Conservation (phyloP, 805 yeast species). For the Schwanniomyces vanrijiae region DNA sequence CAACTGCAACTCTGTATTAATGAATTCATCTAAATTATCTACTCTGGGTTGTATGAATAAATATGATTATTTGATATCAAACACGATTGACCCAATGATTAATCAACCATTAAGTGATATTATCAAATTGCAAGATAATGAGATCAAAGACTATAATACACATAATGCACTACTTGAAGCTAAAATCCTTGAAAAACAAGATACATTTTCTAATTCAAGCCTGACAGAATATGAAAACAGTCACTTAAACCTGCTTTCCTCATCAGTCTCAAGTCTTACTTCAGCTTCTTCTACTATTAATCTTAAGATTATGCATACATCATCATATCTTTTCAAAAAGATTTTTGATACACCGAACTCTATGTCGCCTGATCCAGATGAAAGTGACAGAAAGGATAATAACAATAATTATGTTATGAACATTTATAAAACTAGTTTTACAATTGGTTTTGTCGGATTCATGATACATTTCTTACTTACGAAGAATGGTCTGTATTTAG, state of each 20-base stretch:
- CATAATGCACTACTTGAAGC: slow-evolving; percentile 26
- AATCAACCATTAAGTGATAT: slow-evolving; percentile 10
- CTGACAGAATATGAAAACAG: slow-evolving; percentile 14
- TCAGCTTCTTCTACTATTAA: slow-evolving; percentile 29
- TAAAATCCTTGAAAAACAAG: slow-evolving; percentile 23
- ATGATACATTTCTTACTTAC: slow-evolving; percentile 33
- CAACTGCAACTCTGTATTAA: slow-evolving; percentile 32
- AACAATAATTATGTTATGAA: slow-evolving; percentile 11
- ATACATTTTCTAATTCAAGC: slow-evolving; percentile 19
- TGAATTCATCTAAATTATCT: slow-evolving; percentile 28
- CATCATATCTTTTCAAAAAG: slow-evolving; percentile 31
- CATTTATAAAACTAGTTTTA: slow-evolving; percentile 33
- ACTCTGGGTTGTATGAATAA: slow-evolving; percentile 3
- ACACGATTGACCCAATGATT: background rate
- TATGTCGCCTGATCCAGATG: slow-evolving; percentile 4
- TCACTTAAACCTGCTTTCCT: slow-evolving; percentile 30
- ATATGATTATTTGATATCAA: slow-evolving; percentile 5
- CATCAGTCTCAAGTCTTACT: slow-evolving; percentile 31
- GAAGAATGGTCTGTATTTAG: slow-evolving; percentile 17
- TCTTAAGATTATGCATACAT: slow-evolving; percentile 23
- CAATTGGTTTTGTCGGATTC: slow-evolving; percentile 41
- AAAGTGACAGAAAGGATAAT: slow-evolving; percentile 8
- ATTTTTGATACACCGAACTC: slow-evolving; percentile 18
- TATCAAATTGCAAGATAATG: slow-evolving; percentile 29
- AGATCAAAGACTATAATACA: slow-evolving; percentile 25